These are phyloP conservation scores for Neohortaea acidophila DNA, from an alignment of 495 filamentous ascomycete genomes.

Conservation along the genomic window DNA sequence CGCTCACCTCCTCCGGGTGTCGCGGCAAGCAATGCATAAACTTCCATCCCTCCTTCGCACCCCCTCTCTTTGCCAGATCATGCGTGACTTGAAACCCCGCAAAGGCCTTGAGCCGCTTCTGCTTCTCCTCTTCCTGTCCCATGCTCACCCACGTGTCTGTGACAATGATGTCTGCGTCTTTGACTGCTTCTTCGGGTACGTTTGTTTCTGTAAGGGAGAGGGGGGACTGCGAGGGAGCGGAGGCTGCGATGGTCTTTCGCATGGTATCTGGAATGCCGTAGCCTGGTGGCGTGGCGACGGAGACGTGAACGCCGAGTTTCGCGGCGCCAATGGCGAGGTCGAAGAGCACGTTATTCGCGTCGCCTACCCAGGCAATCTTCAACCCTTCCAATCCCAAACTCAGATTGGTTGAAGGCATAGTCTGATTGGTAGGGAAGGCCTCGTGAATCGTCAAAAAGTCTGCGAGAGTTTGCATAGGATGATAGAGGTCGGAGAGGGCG, in stretches of 20 bases:
- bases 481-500: constrained; percentile 72
- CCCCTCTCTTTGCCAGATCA: constrained; percentile 65
- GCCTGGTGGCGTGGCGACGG: constrained; percentile 70
- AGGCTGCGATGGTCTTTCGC: constrained; percentile 50
- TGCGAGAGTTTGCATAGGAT: constrained; percentile 83
- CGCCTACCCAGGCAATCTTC: constrained; percentile 90
- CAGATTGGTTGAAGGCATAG: constrained; percentile 21
- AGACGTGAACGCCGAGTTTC: constrained; percentile 73
- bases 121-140: constrained; percentile 80
- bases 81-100: constrained; percentile 78
- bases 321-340: constrained; percentile 73
- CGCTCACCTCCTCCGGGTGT: constrained; percentile 81
- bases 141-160: constrained; percentile 97
- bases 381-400: constrained; percentile 57
- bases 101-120: constrained; percentile 64
- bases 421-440: constrained; percentile 39
- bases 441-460: constrained; percentile 88
- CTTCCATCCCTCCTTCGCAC: constrained; percentile 79
- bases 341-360: constrained; percentile 92
- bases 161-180: constrained; percentile 74
- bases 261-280: constrained; percentile 65
- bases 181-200: constrained; percentile 75
- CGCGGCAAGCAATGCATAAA: constrained; percentile 99
- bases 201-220: constrained; percentile 53
- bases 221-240: constrained; percentile 30